Evolutionary conservation across 768 basidiomycete species (phyloP).

Genomic region (Trametes meyenii): DNA sequence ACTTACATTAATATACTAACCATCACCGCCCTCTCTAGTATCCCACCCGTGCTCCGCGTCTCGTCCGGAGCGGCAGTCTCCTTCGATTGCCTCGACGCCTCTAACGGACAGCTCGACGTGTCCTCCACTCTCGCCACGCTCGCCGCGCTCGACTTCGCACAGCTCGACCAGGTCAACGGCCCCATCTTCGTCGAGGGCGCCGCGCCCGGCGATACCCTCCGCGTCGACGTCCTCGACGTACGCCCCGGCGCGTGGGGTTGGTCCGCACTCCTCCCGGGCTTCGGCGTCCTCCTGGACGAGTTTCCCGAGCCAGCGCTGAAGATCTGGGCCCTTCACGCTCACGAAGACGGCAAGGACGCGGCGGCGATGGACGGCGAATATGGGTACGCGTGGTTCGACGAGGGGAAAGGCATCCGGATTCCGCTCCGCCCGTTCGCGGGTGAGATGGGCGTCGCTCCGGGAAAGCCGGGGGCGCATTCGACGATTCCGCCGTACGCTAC

Average conservation of each 20-base stretch:
- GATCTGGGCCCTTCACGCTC: slow-evolving; percentile 52
- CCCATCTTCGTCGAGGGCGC: slow-evolving; percentile 58
- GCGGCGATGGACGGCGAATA: slow-evolving; percentile 23
- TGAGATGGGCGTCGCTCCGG: slow-evolving; percentile 65
- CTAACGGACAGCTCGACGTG: slow-evolving; percentile 29
- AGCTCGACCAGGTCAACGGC: slow-evolving; percentile 62
- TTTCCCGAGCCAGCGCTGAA: slow-evolving; percentile 54
- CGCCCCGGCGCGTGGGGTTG: slow-evolving; percentile 61
- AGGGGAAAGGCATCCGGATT: slow-evolving; percentile 49
- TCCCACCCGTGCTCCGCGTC: slow-evolving; percentile 52
- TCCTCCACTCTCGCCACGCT: slow-evolving; percentile 48
- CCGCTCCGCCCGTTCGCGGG: slow-evolving; percentile 62
- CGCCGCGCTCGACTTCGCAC: slow-evolving; percentile 46
- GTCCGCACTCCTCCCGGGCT: slow-evolving; percentile 61
- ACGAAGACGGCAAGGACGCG: background rate
- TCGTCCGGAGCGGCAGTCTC: slow-evolving; percentile 56
- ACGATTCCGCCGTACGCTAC: slow-evolving; percentile 66
- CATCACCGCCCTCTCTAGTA: slow-evolving; percentile 38
- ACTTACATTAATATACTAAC: background rate
- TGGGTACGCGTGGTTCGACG: slow-evolving; percentile 55
- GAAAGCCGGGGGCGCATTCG: slow-evolving; percentile 51
- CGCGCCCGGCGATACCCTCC: slow-evolving; percentile 57
- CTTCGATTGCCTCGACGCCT: slow-evolving; percentile 58
- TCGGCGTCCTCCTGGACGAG: slow-evolving; percentile 60
- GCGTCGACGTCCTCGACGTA: slow-evolving; percentile 59